Percentiles rank a stretch among this genome's conserved stretches.
phyloP scores from a whole-genome alignment of 305 asterid species.

The Salvia sclarea region DNA sequence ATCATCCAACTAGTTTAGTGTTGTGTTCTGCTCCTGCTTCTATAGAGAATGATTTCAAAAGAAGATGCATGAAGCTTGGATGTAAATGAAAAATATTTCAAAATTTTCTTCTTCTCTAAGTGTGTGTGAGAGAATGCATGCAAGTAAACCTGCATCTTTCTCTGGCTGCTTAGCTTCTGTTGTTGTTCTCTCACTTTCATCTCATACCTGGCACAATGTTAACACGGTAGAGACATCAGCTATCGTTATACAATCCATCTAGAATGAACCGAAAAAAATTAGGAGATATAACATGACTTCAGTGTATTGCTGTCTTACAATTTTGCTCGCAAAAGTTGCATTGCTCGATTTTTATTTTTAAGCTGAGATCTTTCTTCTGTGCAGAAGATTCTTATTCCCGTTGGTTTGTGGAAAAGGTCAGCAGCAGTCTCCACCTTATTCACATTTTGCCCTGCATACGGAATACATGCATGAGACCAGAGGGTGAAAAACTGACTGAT shows the following conservation, averaged over 20 bases:
- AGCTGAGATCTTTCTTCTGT: slow-evolving; percentile 96
- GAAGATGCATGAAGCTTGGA: slow-evolving; percentile 19
- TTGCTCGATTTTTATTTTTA: slow-evolving; percentile 79
- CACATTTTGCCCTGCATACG: slow-evolving; percentile 90
- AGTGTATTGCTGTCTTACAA: slow-evolving; percentile 53
- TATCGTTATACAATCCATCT: slow-evolving; percentile 14
- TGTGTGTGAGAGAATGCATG: slow-evolving; percentile 10
- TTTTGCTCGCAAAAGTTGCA: slow-evolving; percentile 87
- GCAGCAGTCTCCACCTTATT: slow-evolving; percentile 99
- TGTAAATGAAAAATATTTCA: slow-evolving; percentile 16
- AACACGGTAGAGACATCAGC: slow-evolving; percentile 21
- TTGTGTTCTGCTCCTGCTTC: not conserved
- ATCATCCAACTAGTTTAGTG: not conserved
- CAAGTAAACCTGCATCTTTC: slow-evolving; percentile 72
- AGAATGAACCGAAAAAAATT: slow-evolving; percentile 17
- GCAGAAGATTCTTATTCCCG: slow-evolving; percentile 95
- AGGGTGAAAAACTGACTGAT: not conserved
- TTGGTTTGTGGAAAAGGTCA: slow-evolving; percentile 96
- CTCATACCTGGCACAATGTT: slow-evolving; percentile 71
- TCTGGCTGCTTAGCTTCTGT: slow-evolving; percentile 75
- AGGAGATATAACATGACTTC: slow-evolving; percentile 14
- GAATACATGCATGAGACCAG: slow-evolving; percentile 32
- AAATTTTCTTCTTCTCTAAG: slow-evolving; percentile 16
- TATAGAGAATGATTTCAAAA: slow-evolving; percentile 7
- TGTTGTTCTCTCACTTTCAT: slow-evolving; percentile 91